These are phyloP conservation scores for Anastatica hierochuntica DNA, from an alignment of 345 rosid species.

Conservation along the genomic window DNA sequence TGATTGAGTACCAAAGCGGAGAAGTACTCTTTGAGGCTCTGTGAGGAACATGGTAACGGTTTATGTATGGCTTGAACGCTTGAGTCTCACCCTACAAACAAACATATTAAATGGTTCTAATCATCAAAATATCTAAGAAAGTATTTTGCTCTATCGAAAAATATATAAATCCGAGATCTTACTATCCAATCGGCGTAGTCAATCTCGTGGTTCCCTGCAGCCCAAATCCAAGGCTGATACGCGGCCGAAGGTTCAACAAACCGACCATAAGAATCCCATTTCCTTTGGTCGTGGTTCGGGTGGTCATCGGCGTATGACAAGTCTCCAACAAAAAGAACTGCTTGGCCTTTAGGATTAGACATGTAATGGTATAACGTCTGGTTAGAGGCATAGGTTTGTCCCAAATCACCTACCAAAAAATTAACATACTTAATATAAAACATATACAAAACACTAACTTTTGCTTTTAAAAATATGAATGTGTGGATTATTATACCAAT, in stretches of 20 bases:
- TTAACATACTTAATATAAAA: background rate
- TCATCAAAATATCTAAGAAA: background rate
- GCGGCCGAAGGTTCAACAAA: constrained; percentile 35
- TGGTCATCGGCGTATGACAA: constrained; percentile 40
- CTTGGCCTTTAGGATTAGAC: constrained; percentile 40
- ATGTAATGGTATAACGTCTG: constrained; percentile 35
- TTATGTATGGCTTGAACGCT: constrained; percentile 32
- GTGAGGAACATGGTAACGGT: constrained; percentile 30
- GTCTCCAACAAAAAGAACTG: constrained; percentile 38
- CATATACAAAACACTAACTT: background rate
- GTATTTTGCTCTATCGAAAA: background rate
- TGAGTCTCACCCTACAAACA: constrained; percentile 29
- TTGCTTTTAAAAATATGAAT: background rate
- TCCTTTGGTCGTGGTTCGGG: constrained; percentile 30
- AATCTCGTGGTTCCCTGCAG: constrained; percentile 44
- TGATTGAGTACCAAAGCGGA: constrained; percentile 46
- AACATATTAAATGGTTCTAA: background rate
- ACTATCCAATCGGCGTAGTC: constrained; percentile 28
- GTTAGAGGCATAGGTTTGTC: constrained; percentile 44
- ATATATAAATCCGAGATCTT: constrained; percentile 5
- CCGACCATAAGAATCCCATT: constrained; percentile 45
- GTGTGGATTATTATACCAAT: constrained; percentile 38
- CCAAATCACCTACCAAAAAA: constrained; percentile 32
- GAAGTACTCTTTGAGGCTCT: constrained; percentile 34
- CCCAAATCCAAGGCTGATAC: constrained; percentile 42